Percentiles rank a stretch among this genome's conserved stretches.
These are phyloP conservation scores for Macroventuria anomochaeta DNA, from an alignment of 2,329 filamentous ascomycete genomes.

Conservation along the genomic window DNA sequence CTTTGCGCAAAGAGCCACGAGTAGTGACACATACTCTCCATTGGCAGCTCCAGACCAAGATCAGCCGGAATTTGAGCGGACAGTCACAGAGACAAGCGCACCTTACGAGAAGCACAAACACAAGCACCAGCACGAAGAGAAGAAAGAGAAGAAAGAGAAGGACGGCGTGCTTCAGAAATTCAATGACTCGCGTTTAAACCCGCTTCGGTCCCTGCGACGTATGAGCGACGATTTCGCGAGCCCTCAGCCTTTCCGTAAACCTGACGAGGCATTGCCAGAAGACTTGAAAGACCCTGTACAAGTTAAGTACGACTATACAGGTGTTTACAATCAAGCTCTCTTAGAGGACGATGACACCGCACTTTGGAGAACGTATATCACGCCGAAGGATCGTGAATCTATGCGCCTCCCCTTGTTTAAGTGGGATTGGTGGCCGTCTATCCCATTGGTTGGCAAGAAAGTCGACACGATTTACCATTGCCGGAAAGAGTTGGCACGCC, in stretches of 20 bases:
- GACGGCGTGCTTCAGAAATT: constrained; percentile 29
- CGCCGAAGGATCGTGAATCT: constrained; percentile 81
- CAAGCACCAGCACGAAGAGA: constrained; percentile 27
- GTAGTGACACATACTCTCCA: constrained; percentile 43
- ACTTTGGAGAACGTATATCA: constrained; percentile 83
- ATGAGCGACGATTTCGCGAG: constrained; percentile 50
- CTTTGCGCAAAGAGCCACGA: constrained; percentile 35
- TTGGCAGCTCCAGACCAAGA: constrained; percentile 34
- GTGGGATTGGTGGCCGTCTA: constrained; percentile 72
- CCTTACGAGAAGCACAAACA: constrained; percentile 28
- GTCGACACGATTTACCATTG: constrained; percentile 95
- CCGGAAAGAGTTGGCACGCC: constrained; percentile 80
- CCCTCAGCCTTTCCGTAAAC: constrained; percentile 51
- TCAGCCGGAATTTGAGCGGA: constrained; percentile 29
- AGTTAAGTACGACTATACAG: constrained; percentile 40
- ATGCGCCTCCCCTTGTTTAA: constrained; percentile 70
- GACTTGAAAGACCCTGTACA: constrained; percentile 34
- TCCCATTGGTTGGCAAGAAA: constrained; percentile 85
- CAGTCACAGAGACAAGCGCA: constrained; percentile 30
- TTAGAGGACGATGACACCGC: constrained; percentile 51
- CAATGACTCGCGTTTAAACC: constrained; percentile 31
- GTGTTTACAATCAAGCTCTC: constrained; percentile 40
- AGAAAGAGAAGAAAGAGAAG: constrained; percentile 24
- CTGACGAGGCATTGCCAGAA: constrained; percentile 49
- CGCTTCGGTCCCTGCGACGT: constrained; percentile 33